Percentiles rank a stretch among this genome's conserved stretches.
Evolutionary conservation across 2,329 filamentous ascomycete genomes (phyloP).

Genomic region (Aureobasidium sp.): DNA sequence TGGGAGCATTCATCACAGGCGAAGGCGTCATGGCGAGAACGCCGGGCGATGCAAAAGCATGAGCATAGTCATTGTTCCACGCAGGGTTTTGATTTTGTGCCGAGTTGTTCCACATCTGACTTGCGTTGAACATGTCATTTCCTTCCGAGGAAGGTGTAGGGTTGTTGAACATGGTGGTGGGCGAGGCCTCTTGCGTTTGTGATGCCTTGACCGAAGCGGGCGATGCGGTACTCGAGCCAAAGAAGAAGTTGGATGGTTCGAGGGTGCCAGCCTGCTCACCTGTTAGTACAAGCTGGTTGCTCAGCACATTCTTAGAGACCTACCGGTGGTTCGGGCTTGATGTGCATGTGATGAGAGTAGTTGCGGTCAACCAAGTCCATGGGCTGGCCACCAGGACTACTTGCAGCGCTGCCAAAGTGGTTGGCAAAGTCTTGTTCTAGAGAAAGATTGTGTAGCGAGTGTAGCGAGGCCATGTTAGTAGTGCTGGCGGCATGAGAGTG

Average conservation of each 20-base stretch:
- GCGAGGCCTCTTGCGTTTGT: conserved; percentile 22
- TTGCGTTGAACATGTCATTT: conserved; percentile 27
- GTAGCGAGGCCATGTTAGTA: conserved; percentile 19
- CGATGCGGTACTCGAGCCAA: conserved; percentile 18
- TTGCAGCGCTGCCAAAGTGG: conserved; percentile 53
- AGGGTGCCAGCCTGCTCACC: conserved; percentile 17
- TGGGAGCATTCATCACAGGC: conserved; percentile 26
- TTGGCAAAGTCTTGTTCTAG: conserved; percentile 30
- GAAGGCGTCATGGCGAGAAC: conserved; percentile 30
- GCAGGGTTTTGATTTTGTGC: conserved; percentile 29
- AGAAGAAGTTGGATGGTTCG: conserved; percentile 20
- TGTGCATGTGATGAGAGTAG: conserved; percentile 8
- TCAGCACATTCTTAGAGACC: neutral
- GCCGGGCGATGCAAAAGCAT: conserved; percentile 28
- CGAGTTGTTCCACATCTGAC: conserved; percentile 23
- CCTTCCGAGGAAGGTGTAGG: conserved; percentile 31
- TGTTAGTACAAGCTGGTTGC: neutral
- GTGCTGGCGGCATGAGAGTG: conserved; percentile 4
- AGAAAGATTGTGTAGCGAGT: conserved; percentile 28
- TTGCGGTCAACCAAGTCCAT: conserved; percentile 9
- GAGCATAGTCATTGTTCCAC: conserved; percentile 28
- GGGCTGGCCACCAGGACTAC: conserved; percentile 39
- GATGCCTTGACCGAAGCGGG: conserved; percentile 18
- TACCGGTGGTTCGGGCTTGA: conserved; percentile 18
- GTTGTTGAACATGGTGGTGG: conserved; percentile 29